Conservation (phyloP, 2,329 filamentous ascomycete species). For the Talaromyces sp. region DNA sequence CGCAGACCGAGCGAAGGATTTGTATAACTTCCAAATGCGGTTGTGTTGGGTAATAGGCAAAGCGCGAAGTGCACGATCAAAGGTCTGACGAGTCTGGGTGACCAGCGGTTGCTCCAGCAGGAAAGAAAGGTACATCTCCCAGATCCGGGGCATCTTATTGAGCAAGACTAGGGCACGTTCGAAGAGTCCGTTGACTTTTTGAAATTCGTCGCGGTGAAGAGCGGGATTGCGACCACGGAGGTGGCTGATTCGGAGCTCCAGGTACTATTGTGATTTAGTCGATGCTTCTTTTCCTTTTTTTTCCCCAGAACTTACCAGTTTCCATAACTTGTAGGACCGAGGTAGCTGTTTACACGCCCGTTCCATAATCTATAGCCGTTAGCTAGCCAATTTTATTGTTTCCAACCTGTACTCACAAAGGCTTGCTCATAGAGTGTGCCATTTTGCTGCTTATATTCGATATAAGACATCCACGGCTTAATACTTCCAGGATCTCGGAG, state of each 20-base stretch:
- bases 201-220: conserved; percentile 71
- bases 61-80: conserved; percentile 86
- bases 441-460: conserved; percentile 83
- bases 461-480: conserved; percentile 93
- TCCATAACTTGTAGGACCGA: conserved; percentile 97
- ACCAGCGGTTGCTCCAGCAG: conserved; percentile 87
- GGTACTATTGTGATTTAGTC: conserved; percentile 54
- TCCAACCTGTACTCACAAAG: conserved; percentile 45
- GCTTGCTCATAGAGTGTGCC: conserved; percentile 82
- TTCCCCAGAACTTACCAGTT: conserved; percentile 58
- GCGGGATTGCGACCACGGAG: conserved; percentile 77
- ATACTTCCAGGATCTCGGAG: conserved; percentile 77
- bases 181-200: conserved; percentile 92
- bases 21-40: conserved; percentile 88
- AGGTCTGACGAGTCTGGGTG: conserved; percentile 77
- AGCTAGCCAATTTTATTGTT: neutral
- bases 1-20: conserved; percentile 84
- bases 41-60: conserved; percentile 93
- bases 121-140: conserved; percentile 95
- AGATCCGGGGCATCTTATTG: conserved; percentile 98
- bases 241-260: conserved; percentile 77
- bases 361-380: conserved; percentile 61
- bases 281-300: conserved; percentile 7
- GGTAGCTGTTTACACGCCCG: conserved; percentile 85
- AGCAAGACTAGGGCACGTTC: conserved; percentile 87